phyloP scores from a whole-genome alignment of 345 rosid species.

The Corymbia maculata region DNA sequence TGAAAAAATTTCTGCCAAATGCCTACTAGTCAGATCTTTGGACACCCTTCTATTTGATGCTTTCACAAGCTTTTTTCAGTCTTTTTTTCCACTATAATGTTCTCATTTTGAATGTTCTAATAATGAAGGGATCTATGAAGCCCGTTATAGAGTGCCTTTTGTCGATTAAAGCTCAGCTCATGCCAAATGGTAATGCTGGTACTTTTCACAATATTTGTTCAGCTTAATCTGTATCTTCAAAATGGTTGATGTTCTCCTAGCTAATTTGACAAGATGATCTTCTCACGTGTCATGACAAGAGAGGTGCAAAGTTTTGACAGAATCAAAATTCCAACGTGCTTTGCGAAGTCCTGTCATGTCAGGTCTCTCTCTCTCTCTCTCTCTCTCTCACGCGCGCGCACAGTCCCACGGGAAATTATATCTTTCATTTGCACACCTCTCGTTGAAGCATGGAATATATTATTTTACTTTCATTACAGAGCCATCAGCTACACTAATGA shows the following conservation, averaged over 20 bases:
- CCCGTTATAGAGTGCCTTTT: slow-evolving; percentile 39
- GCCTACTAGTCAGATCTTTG: background rate
- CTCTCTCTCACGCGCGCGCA: background rate
- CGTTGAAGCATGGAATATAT: background rate
- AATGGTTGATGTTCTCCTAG: slow-evolving; percentile 9
- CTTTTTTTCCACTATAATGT: background rate
- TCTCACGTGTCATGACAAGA: slow-evolving; percentile 40
- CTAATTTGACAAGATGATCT: background rate
- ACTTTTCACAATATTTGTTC: background rate
- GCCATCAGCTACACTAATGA: slow-evolving; percentile 38
- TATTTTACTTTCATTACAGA: slow-evolving; percentile 20
- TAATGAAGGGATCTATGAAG: slow-evolving; percentile 45
- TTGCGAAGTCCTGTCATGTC: slow-evolving; percentile 30
- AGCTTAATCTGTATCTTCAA: background rate
- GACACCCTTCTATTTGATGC: background rate
- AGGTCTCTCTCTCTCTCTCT: slow-evolving; percentile 18
- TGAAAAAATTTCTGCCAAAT: background rate
- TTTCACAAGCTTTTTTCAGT: background rate
- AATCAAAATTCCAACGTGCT: slow-evolving; percentile 40
- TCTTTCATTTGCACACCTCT: background rate
- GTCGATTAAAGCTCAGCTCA: slow-evolving; percentile 18
- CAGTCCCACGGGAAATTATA: background rate
- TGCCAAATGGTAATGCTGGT: slow-evolving; percentile 9
- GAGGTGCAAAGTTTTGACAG: slow-evolving; percentile 27
- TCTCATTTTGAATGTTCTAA: background rate